Conservation (phyloP, 116 monocot species). For the Iris pallida region DNA sequence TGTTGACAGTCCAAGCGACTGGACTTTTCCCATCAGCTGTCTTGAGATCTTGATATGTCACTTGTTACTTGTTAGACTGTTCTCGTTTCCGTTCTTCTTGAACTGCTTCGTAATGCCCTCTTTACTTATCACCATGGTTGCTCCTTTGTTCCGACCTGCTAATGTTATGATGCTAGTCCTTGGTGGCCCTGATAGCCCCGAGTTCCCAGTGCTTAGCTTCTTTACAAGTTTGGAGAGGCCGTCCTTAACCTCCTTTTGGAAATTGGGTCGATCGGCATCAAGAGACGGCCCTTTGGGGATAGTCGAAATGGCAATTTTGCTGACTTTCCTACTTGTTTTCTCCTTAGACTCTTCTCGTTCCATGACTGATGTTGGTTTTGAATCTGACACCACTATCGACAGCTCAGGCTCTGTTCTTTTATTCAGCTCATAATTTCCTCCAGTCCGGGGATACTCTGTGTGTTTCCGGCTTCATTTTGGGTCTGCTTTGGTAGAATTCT, state of each 20-base stretch:
- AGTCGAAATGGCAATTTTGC: slow-evolving; percentile 34
- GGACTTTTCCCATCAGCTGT: neutral
- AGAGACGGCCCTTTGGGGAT: slow-evolving; percentile 11
- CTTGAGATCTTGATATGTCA: neutral
- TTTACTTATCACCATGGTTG: slow-evolving; percentile 44
- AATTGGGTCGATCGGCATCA: slow-evolving; percentile 6
- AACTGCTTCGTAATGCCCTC: slow-evolving; percentile 5
- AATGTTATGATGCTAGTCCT: slow-evolving; percentile 52
- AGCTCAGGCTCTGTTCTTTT: slow-evolving; percentile 8
- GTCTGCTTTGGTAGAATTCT: neutral
- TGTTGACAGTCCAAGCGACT: slow-evolving; percentile 40
- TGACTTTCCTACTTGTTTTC: slow-evolving; percentile 10
- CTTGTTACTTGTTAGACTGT: neutral
- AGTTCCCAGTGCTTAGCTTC: slow-evolving; percentile 25
- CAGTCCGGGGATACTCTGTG: neutral
- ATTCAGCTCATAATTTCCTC: neutral
- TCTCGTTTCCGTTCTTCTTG: neutral
- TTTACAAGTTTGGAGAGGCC: slow-evolving; percentile 44
- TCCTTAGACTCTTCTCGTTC: neutral
- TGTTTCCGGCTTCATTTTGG: slow-evolving; percentile 12
- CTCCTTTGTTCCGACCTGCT: slow-evolving; percentile 78
- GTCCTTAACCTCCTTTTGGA: slow-evolving; percentile 49
- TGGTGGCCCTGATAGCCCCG: slow-evolving; percentile 16
- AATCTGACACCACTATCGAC: slow-evolving; percentile 4
- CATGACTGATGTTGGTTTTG: neutral